A percentile compares a stretch with the other conserved stretches of the same genome.
These are phyloP conservation scores for Dioszegia hungarica DNA, from an alignment of 768 basidiomycete genomes.

Conservation along the genomic window DNA sequence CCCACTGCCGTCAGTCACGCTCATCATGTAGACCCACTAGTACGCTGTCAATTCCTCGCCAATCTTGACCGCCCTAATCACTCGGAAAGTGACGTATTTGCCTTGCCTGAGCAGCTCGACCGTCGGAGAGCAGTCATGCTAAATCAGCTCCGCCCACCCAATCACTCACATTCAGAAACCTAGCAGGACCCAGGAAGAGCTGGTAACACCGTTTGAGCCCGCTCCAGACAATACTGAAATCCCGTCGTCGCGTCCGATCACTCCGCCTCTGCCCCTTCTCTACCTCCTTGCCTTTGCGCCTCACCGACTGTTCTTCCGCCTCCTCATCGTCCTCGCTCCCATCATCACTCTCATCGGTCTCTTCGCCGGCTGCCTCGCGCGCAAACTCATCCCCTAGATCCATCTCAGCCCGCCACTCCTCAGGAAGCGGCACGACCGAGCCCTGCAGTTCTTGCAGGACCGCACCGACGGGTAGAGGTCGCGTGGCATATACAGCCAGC, in stretches of 20 bases:
- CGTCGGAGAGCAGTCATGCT: constrained; percentile 48
- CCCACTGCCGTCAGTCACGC: constrained; percentile 14
- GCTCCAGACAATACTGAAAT: constrained; percentile 47
- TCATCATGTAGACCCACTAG: constrained; percentile 29
- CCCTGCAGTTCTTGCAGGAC: constrained; percentile 40
- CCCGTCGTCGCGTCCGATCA: constrained; percentile 37
- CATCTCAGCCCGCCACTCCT: constrained; percentile 33
- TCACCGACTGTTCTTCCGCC: constrained; percentile 1
- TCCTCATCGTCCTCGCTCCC: constrained; percentile 5
- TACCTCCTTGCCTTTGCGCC: constrained; percentile 1
- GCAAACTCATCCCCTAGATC: neutral
- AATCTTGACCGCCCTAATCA: constrained; percentile 28
- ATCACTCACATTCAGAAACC: constrained; percentile 45
- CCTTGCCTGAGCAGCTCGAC: constrained; percentile 42
- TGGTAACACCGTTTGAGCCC: constrained; percentile 38
- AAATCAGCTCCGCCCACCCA: neutral
- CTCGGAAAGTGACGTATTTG: constrained; percentile 44
- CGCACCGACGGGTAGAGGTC: constrained; percentile 20
- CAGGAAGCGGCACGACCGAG: constrained; percentile 38
- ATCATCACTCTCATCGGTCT: constrained; percentile 7
- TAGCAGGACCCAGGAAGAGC: constrained; percentile 46
- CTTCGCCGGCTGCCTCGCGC: constrained; percentile 10
- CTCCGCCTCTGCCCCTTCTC: constrained; percentile 21
- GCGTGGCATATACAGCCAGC: constrained; percentile 41
- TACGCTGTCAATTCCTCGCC: constrained; percentile 47